Base-by-base conservation (phyloP, 2,329 filamentous ascomycete genomes). In the Xylariaceae sp. region DNA sequence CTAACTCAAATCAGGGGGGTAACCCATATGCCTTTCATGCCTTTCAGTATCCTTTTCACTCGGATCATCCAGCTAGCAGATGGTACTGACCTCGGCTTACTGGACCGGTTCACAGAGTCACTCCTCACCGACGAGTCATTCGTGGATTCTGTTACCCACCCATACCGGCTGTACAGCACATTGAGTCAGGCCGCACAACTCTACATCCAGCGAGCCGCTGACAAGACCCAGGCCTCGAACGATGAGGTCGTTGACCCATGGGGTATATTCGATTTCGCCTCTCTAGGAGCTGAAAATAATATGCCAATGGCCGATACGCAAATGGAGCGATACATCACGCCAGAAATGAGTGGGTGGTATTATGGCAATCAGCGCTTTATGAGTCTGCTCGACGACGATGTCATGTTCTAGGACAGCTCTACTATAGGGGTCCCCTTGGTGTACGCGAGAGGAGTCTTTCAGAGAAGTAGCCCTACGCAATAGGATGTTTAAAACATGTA, bases 21-120 rank as follows among this genome's bases (percentile, higher is more conserved):
- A 3, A 42, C 71, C 1, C 61, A 70, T 15, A 60, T 54, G 1
- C 68, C 69, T 3, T 72, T 71, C 48, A 63, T 68, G 1, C 62
- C 70, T 2, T 72, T 71, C 44, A 70, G 61, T 41, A 67, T 71
- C 5, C 38, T 71, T 0, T 67, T 71, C 43, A 64, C 61, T 1
- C 61, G 60, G 7, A 59, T 59, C 5, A 55, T 71, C 22, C 59
- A 66, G 46, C 51, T 55, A 18, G 51, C 53, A 6, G 58, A 66
- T 39, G 17, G 43, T 17, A 48, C 44, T 18, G 61, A 65, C 27
- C 44, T 66, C 31, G 35, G 33, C 45, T 44, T 54, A 9, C 42
- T 71, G 1, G 62, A 69, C 11, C 45, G 54, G 4, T 71, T 71
- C 38, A 56, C 61, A 4, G 51, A 54, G 5, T 71, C 68, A 0